Conservation (phyloP, 2,329 filamentous ascomycete species). For the Drechslera avenae region DNA sequence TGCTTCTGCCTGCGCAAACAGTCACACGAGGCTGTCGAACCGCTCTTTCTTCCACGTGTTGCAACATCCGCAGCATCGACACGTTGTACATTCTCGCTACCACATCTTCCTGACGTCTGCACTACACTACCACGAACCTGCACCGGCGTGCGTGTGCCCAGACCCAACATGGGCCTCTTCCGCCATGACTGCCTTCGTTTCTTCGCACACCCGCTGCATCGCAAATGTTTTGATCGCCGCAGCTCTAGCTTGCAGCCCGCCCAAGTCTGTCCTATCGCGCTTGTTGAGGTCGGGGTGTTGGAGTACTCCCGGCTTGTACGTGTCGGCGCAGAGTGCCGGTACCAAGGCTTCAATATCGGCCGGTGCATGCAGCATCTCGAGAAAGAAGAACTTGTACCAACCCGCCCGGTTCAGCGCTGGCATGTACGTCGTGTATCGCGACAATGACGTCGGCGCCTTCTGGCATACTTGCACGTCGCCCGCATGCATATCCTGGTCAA, state of each 20-base stretch:
- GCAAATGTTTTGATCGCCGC: constrained; percentile 30
- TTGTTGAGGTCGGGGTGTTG: constrained; percentile 42
- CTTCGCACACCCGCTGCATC: constrained; percentile 37
- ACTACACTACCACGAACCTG: background rate
- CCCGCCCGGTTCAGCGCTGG: constrained; percentile 44
- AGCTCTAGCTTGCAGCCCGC: constrained; percentile 32
- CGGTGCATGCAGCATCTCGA: constrained; percentile 36
- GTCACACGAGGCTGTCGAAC: constrained; percentile 2
- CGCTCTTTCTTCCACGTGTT: constrained; percentile 20
- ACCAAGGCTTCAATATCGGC: constrained; percentile 37
- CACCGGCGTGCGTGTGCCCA: constrained; percentile 5
- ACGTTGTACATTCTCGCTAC: constrained; percentile 24
- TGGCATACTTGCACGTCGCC: constrained; percentile 28
- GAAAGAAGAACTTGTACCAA: constrained; percentile 46
- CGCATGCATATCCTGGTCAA: constrained; percentile 31
- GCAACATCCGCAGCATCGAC: constrained; percentile 24
- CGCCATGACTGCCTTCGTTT: constrained; percentile 36
- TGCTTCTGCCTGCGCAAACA: no score
- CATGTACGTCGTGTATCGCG: constrained; percentile 34
- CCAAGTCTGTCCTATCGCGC: constrained; percentile 31
- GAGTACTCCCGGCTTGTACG: constrained; percentile 37
- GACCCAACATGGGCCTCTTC: constrained; percentile 13
- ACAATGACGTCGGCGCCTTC: constrained; percentile 12
- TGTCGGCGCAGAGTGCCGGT: constrained; percentile 34
- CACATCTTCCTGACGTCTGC: constrained; percentile 14